Percentiles rank a stretch among this genome's conserved stretches.
Conservation (phyloP, 139 green algal species). For the Trebouxia sp. region DNA sequence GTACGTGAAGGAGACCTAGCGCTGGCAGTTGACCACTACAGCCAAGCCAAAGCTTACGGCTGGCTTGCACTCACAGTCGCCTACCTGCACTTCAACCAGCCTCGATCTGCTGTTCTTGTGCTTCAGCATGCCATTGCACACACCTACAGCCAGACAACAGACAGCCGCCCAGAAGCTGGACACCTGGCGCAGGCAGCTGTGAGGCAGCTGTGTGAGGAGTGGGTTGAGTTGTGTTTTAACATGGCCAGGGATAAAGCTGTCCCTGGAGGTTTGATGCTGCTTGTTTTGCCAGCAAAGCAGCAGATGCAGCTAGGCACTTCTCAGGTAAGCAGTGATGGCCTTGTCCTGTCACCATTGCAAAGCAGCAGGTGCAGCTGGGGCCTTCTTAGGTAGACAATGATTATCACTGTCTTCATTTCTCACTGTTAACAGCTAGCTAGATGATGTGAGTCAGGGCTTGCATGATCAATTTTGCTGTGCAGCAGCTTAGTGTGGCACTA, state of each 20-base stretch:
- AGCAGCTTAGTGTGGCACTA: too few species aligned
- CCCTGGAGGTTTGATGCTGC: neutral
- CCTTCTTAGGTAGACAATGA: too few species aligned
- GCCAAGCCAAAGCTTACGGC: neutral
- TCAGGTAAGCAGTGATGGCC: neutral
- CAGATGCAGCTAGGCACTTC: neutral
- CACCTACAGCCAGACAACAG: neutral
- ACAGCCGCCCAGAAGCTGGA: neutral
- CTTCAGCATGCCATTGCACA: conserved; percentile 18
- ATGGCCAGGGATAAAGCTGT: neutral
- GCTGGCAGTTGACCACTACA: neutral
- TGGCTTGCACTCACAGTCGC: conserved; percentile 1
- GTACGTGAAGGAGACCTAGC: neutral
- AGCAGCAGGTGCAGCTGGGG: too few species aligned
- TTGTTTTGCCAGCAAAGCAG: neutral
- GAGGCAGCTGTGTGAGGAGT: neutral
- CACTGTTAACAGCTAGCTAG: too few species aligned
- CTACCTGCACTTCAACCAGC: conserved; percentile 1
- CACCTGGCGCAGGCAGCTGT: neutral
- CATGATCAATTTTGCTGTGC: too few species aligned
- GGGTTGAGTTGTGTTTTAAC: neutral
- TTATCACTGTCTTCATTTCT: too few species aligned
- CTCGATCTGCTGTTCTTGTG: neutral
- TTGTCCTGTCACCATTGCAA: neutral
- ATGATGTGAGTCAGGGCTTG: too few species aligned